Conservation (phyloP, 345 rosid genomes). For the Cochlearia excelsa region DNA sequence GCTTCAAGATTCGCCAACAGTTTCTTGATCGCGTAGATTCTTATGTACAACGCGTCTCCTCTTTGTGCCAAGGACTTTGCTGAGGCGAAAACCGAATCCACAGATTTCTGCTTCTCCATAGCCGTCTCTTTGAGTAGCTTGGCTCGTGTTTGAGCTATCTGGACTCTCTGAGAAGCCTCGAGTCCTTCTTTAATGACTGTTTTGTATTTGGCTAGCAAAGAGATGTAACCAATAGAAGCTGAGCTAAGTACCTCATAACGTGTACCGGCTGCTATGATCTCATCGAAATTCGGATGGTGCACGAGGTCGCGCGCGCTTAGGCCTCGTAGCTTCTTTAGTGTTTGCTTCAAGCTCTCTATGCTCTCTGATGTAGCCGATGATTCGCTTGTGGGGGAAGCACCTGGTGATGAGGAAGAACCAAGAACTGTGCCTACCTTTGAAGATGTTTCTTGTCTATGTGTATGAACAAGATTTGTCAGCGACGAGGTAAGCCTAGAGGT, state of each 20-base stretch:
- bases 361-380: slow-evolving; percentile 15
- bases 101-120: not conserved
- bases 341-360: not conserved
- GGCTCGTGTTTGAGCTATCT: not conserved
- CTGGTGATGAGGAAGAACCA: slow-evolving; percentile 20
- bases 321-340: not conserved
- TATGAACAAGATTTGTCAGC: slow-evolving; percentile 29
- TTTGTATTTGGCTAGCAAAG: slow-evolving; percentile 20
- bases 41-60: slow-evolving; percentile 16
- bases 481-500: slow-evolving; percentile 26
- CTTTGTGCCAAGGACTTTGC: slow-evolving; percentile 11
- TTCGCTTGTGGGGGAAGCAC: slow-evolving; percentile 33
- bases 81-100: slow-evolving; percentile 4
- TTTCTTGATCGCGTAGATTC: slow-evolving; percentile 18
- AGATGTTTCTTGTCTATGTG: slow-evolving; percentile 25
- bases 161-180: slow-evolving; percentile 4
- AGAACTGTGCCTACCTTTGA: slow-evolving; percentile 24
- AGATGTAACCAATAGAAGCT: slow-evolving; percentile 10
- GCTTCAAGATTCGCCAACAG: slow-evolving; percentile 13
- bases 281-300: slow-evolving; percentile 10
- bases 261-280: slow-evolving; percentile 1
- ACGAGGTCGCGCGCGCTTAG: slow-evolving; percentile 10
- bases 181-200: slow-evolving; percentile 12
- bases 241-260: slow-evolving; percentile 7
- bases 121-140: not conserved